Evolutionary conservation across 2,329 filamentous ascomycete genomes (phyloP), one percentile per base, ranked within the genome.

Genomic region (Cephalotrichum gorgonifer): DNA sequence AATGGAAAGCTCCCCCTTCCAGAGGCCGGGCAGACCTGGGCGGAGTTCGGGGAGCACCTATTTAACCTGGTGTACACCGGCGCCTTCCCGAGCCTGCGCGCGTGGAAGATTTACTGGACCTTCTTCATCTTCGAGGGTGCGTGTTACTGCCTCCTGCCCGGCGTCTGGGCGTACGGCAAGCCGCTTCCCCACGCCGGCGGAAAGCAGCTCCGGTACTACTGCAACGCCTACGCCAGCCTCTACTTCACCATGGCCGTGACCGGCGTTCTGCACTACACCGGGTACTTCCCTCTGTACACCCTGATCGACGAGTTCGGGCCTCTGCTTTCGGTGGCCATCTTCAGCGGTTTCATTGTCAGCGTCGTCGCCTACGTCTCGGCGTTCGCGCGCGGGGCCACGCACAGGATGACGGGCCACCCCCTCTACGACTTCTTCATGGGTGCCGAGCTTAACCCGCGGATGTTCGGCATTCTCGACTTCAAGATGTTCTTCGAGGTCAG

Each of bases 401-500:
- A 97, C 66, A 86, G 91, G 54, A 96, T 97, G 89, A 95, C 88
- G 6, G 88, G 88, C 22, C 79, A 84, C 59, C 79, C 77, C 31
- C 76, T 94, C 62, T 94, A 94, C 62, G 88, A 95, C 68, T 95
- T 94, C 71, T 95, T 94, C 74, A 90, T 95, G 79, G 88, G 88
- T 38, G 86, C 88, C 4, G 88, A 95, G 70, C 74, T 95, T 50
- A 95, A 95, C 71, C 88, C 88, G 1, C 79, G 88, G 53, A 79
- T 96, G 74, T 91, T 89, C 61, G 85, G 85, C 27, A 85, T 89
- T 56, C 71, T 95, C 48, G 89, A 95, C 68, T 88, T 94, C 72
- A 95, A 95, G 73, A 95, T 95, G 89, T 95, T 95, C 70, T 93
- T 88, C 60, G 89, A 95, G 65, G 88, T 95, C 53, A 85, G 89